Percentiles rank a stretch among this genome's conserved stretches.
phyloP scores from a whole-genome alignment of 345 rosid genomes.

The Dipteronia dyeriana region DNA sequence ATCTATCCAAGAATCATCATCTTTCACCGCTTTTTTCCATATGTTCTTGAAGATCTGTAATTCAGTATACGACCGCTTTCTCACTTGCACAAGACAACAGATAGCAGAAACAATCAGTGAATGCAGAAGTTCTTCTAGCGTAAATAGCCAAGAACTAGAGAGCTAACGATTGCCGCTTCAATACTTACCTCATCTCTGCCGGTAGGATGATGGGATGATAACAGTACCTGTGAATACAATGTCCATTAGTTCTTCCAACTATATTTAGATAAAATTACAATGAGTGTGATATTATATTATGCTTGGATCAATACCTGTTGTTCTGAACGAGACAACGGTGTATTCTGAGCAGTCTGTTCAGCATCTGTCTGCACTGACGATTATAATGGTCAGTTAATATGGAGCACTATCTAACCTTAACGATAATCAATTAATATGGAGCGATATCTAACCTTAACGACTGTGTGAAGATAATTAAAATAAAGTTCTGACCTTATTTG shows the following conservation, averaged over 20 bases:
- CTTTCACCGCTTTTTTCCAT: constrained; percentile 65
- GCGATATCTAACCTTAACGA: background rate
- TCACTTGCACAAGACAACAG: constrained; percentile 40
- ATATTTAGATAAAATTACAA: background rate
- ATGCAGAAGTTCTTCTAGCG: background rate
- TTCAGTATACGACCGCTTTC: constrained; percentile 44
- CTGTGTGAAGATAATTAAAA: background rate
- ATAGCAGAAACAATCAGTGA: background rate
- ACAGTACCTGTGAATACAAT: constrained; percentile 29
- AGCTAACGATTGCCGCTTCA: background rate
- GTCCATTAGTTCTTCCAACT: background rate
- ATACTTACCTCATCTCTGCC: constrained; percentile 54
- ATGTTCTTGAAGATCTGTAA: constrained; percentile 57
- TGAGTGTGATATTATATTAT: constrained; percentile 1
- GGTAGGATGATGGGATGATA: constrained; percentile 30
- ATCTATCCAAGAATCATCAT: constrained; percentile 70
- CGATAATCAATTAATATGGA: no score
- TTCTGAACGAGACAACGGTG: background rate
- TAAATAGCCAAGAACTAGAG: background rate
- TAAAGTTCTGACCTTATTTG: constrained; percentile 36
- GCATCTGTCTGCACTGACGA: constrained; percentile 29
- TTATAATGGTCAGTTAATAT: background rate
- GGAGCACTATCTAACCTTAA: no score
- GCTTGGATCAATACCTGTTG: constrained; percentile 4
- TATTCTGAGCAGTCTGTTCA: constrained; percentile 14